Evolutionary conservation across 2,329 filamentous ascomycete genomes (phyloP), one percentile per base, ranked within the genome.

Genomic region (Colletotrichum nymphaeae): DNA sequence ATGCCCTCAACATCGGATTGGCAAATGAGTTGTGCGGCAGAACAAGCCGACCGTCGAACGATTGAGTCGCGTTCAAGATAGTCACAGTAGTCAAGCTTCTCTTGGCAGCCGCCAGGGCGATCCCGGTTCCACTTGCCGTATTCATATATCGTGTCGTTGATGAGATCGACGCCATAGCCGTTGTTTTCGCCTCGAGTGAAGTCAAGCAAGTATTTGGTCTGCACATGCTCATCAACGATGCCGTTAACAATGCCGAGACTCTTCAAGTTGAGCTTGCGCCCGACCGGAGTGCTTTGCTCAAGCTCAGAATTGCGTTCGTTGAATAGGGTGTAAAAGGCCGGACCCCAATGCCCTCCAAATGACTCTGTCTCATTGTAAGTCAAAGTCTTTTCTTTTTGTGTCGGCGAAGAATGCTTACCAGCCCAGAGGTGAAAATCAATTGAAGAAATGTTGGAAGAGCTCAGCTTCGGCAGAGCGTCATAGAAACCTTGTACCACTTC

Each of bases 1-100:
- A 81, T 84, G 26, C 88, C 86, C 60, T 87, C 84, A 1, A 86
- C 85, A 7, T 87, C 83, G 58, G 86, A 85, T 74, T 67, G 65
- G 0, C 65, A 67, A 11, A 67, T 67, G 14, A 55, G 62, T 12
- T 67, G 65, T 0, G 65, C 65, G 0, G 65, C 65, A 9, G 65
- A 67, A 46, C 65, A 67, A 1, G 56, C 56, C 0, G 65, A 67
- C 0, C 65, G 42, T 1, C 65, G 56, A 37, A 67, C 56, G 9
- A 67, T 60, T 0, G 65, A 67, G 28, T 67, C 65, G 1, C 57
- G 1, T 16, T 67, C 56, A 26, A 67, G 56, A 37, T 57, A 60
- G 28, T 67, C 65, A 46, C 65, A 67, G 4, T 60, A 67, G 16
- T 60, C 56, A 16, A 67, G 65, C 65, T 67, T 67, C 42, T 60